Conservation (phyloP, 192 early-diverging fungal species). For the Glomus cerebriforme region DNA sequence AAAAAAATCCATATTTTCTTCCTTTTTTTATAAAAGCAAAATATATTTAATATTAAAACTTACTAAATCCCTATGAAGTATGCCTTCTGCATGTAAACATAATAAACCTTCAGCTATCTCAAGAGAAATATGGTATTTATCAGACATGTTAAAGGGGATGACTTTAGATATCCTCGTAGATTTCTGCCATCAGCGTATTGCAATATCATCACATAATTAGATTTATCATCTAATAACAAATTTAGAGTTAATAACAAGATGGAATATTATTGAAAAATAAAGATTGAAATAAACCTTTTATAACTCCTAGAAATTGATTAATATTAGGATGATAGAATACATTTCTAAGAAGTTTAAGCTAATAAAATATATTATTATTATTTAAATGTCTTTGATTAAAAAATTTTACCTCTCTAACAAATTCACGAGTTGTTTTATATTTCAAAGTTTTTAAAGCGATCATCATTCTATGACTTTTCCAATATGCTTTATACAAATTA, state of each 20-base stretch:
- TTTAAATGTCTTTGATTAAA: no score
- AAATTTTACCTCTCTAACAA: no score
- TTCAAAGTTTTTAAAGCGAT: no score
- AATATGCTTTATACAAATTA: no score
- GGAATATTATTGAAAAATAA: neutral
- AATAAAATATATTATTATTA: neutral
- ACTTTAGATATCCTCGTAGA: conserved; percentile 39
- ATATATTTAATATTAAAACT: neutral
- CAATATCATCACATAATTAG: neutral
- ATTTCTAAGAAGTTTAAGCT: neutral
- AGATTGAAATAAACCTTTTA: neutral
- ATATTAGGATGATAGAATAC: neutral
- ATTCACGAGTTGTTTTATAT: no score
- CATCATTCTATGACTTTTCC: no score
- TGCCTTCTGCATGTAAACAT: conserved; percentile 33
- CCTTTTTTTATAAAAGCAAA: no score
- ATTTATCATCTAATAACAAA: neutral
- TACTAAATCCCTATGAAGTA: conserved; percentile 40
- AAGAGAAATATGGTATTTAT: conserved; percentile 37
- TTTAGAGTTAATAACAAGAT: neutral
- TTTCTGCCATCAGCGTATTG: conserved; percentile 40
- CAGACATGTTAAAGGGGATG: conserved; percentile 34
- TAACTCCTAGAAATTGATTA: neutral
- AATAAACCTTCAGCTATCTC: conserved; percentile 36
- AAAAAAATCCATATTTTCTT: no score